Conservation (phyloP, 176 grass and related monocot species). For the Eleusine coracana region DNA sequence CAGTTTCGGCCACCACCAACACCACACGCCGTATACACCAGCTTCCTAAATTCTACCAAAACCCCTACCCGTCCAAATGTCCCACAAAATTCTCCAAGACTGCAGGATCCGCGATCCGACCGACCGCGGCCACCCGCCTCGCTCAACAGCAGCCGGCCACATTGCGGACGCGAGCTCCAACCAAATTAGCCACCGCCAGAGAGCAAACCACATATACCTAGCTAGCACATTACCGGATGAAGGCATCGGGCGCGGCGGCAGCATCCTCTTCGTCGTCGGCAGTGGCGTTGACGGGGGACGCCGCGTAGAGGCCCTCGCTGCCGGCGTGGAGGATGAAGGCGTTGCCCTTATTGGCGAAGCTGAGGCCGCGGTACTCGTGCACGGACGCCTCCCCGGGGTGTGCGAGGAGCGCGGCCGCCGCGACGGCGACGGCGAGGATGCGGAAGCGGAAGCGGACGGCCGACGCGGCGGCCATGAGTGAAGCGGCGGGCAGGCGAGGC, state of each 20-base stretch:
- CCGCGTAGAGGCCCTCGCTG: conserved; percentile 93
- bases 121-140: neutral
- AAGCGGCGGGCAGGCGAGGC: conserved; percentile 4
- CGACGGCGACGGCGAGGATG: conserved; percentile 25
- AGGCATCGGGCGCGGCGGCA: conserved; percentile 52
- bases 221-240: conserved; percentile 77
- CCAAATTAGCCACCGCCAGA: conserved; percentile 7
- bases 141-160: neutral
- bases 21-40: neutral
- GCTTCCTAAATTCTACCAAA: neutral
- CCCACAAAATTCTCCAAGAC: neutral
- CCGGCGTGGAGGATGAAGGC: conserved; percentile 92
- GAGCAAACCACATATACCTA: neutral
- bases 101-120: conserved; percentile 34
- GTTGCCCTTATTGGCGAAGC: conserved; percentile 81
- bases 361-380: conserved; percentile 76
- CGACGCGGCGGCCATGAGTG: conserved; percentile 40
- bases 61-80: neutral
- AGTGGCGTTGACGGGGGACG: conserved; percentile 52
- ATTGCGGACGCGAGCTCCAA: neutral
- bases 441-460: conserved; percentile 10
- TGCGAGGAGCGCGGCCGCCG: conserved; percentile 34
- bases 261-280: conserved; percentile 34
- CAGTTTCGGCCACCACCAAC: neutral
- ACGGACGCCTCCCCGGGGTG: conserved; percentile 69